Base-by-base conservation (phyloP, 23 red algal genomes). In the Gracilaria vermiculophylla region DNA sequence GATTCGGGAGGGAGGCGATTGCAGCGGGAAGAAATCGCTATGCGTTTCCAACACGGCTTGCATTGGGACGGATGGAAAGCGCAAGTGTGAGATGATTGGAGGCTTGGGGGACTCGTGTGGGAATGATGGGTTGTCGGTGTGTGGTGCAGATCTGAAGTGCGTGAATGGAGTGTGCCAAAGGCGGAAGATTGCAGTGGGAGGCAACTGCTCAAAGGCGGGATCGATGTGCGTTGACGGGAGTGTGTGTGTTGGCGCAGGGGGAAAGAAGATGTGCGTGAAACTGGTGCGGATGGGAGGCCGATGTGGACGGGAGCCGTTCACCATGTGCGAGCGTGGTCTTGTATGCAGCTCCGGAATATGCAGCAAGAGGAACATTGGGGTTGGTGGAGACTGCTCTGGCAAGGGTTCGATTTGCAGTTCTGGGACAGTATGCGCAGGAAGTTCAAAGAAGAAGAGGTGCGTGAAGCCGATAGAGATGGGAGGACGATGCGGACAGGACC, bases 251-350 rank as follows among this genome's bases (percentile, higher is more conserved):
- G 83, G 83, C 34, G 29, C 66, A 0, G 1, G 0, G 1, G 5
- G 27, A 0, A 60, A 44, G 15, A 87, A 87, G 67, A 23, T 50
- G 42, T 87, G 83, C 34, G 83, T 87, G 36, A 74, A 87, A 35
- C 83, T 69, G 31, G 48, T 62, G 33, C 28, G 1, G 0, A 27
- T 44, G 0, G 83, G 67, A 34, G 23, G 20, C 6, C 6, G 17
- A 14, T 82, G 78, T 39, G 55, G 39, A 62, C 31, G n/a, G 15
- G 5, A 37, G 43, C 78, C 51, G 27, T 82, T 64, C 25, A 65
- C 6, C n/a, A 40, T 66, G 24, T 82, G 78, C 65, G 29, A 62
- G 13, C 31, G 13, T 66, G 78, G 78, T 43, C 54, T 82, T 2
- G 14, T 23, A 8, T 82, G 78, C 53, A 20, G 43, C 31, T 5